Conservation (phyloP, 768 basidiomycete species). For the Termitomyces sp. region DNA sequence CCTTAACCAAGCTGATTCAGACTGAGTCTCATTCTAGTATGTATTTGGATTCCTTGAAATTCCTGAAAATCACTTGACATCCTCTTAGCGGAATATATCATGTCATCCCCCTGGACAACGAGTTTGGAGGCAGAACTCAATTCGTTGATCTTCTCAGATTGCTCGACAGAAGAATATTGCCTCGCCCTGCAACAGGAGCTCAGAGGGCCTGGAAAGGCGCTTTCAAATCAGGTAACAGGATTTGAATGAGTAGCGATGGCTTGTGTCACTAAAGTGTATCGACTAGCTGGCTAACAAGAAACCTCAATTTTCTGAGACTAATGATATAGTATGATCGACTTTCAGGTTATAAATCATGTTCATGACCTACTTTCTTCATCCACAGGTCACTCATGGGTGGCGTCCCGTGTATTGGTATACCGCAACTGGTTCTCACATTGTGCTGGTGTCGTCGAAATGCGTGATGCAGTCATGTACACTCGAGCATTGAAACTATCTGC, state of each 20-base stretch:
- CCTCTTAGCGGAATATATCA: slow-evolving; percentile 21
- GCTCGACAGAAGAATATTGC: slow-evolving; percentile 18
- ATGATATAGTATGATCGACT: neutral
- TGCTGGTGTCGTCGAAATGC: slow-evolving; percentile 5
- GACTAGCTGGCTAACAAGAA: neutral
- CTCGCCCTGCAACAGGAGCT: slow-evolving; percentile 27
- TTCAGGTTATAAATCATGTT: neutral
- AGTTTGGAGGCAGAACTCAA: slow-evolving; percentile 37
- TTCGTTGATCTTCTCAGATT: slow-evolving; percentile 18
- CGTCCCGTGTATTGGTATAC: slow-evolving; percentile 9
- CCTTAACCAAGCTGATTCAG: slow-evolving; percentile 35
- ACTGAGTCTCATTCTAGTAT: slow-evolving; percentile 21
- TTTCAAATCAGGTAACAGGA: slow-evolving; percentile 24
- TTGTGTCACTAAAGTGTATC: neutral
- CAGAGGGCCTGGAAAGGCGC: slow-evolving; percentile 14
- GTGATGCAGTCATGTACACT: neutral
- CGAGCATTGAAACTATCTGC: neutral
- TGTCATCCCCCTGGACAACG: slow-evolving; percentile 47
- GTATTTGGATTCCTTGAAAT: slow-evolving; percentile 2
- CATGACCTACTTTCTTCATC: neutral
- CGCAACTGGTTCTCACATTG: slow-evolving; percentile 8
- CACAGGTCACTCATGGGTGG: slow-evolving; percentile 5
- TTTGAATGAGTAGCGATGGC: neutral
- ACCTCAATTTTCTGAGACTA: neutral
- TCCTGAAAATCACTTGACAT: neutral